Base-by-base conservation (phyloP, 129 eudicot genomes). In the Oenanthe sinensis region DNA sequence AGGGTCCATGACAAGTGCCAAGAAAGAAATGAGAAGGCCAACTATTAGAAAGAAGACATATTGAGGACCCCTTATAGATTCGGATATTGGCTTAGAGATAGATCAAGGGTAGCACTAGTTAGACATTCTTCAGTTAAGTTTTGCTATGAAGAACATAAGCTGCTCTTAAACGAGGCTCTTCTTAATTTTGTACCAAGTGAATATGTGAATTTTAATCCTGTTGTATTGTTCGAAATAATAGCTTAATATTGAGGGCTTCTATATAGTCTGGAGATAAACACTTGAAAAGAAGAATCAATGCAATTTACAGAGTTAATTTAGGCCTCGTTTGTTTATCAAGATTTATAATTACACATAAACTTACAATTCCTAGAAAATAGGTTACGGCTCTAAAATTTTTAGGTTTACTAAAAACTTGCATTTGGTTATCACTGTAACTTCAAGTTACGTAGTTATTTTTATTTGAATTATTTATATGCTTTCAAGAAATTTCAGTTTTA, bases 1-100 rank as follows among this genome's bases (percentile, higher is more conserved):
- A 70, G 92, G 92, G 75, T 75, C 93, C 67, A 62, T 74, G 70
- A 74, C 87, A 47, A 71, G 84, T 55, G 79, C 90, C 50, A 96
- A 90, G 86, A 96, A 92, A 87, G 91, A 91, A 47, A 82, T 78
- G 26, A 86, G 78, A 78, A 89, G 82, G 85, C 79, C 81, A 8
- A 81, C 79, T 1, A 73, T 86, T 70, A 87, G 97, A 50, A 96
- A 90, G 75, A 96, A 85, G 89, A 92, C 99, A 24, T 95, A 85
- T 87, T 95, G 86, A 94, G 74, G 80, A 43, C 17, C 44, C 30
- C 46, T 43, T 6, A 28, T 71, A 26, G 63, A 72, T 17, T 14
- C 75, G 14, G 75, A n/a, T 52, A 26, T 28, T 26, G 24, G 30
- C 58, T 24, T 80, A 43, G 69, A 82, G 79, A 54, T 46, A 60